A percentile compares a stretch with the other conserved stretches of the same genome.
These are phyloP conservation scores for Trichocomaceae sp. DNA, from an alignment of 2,329 filamentous ascomycete species.

Conservation along the genomic window DNA sequence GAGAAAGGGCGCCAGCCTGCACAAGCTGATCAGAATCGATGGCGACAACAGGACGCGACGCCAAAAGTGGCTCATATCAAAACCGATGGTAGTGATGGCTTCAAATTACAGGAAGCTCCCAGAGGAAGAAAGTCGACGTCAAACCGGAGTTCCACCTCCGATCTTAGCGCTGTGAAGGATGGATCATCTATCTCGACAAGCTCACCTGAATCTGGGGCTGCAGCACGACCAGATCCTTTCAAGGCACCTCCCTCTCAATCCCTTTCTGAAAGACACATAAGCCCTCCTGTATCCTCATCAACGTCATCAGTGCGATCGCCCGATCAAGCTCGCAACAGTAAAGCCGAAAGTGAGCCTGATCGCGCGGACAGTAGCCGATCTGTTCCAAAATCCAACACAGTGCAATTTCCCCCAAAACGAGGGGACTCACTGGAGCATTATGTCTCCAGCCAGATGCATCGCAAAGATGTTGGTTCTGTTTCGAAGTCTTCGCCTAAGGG, in stretches of 20 bases:
- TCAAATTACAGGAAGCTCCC: conserved; percentile 75
- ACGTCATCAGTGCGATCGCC: conserved; percentile 45
- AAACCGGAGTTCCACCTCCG: conserved; percentile 9
- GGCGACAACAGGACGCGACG: conserved; percentile 22
- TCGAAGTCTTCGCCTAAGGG: conserved; percentile 1
- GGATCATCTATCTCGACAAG: conserved; percentile 35
- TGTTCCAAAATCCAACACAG: conserved; percentile 22
- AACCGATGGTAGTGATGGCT: conserved; percentile 47
- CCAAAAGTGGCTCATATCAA: conserved; percentile 12
- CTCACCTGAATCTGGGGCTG: conserved; percentile 18
- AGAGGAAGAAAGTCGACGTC: conserved; percentile 53
- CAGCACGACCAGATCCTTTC: conserved; percentile 22
- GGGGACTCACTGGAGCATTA: conserved; percentile 54
- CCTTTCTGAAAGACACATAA: conserved; percentile 10
- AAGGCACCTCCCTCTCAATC: conserved; percentile 22
- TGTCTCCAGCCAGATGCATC: conserved; percentile 47
- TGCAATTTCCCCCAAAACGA: conserved; percentile 45
- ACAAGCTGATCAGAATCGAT: conserved; percentile 19
- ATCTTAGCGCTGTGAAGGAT: conserved; percentile 24
- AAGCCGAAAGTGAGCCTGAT: conserved; percentile 45
- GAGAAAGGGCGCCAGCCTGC: conserved; percentile 65
- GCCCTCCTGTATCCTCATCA: conserved; percentile 23
- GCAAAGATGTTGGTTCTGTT: conserved; percentile 55
- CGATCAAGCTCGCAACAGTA: conserved; percentile 47
- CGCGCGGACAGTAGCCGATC: conserved; percentile 36